A percentile compares a stretch with the other conserved stretches of the same genome.
Evolutionary conservation across 306 rosid genomes (phyloP).

Genomic region (Rosa persica): DNA sequence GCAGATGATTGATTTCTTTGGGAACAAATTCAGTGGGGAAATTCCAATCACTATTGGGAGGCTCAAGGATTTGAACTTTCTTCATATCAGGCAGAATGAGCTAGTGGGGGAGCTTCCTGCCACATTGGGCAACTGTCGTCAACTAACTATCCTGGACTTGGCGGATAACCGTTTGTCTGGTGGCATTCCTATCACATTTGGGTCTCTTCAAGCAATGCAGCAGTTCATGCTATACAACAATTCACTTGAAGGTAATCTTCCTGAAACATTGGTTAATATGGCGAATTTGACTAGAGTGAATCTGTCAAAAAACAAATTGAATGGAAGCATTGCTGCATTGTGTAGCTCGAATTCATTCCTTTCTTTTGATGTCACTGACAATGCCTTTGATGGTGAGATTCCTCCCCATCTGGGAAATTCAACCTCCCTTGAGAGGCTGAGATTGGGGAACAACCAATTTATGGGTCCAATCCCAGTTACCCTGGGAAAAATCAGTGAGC

Average conservation of each 20-base stretch:
- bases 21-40: slow-evolving; percentile 66
- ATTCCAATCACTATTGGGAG: slow-evolving; percentile 80
- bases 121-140: slow-evolving; percentile 69
- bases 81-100: slow-evolving; percentile 87
- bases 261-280: slow-evolving; percentile 52
- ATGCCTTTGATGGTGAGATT: slow-evolving; percentile 65
- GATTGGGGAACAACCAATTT: slow-evolving; percentile 70
- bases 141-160: slow-evolving; percentile 66
- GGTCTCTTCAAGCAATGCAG: slow-evolving; percentile 52
- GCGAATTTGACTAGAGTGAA: slow-evolving; percentile 80
- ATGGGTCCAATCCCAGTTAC: slow-evolving; percentile 73
- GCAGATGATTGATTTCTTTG: slow-evolving; percentile 83
- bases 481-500: slow-evolving; percentile 53
- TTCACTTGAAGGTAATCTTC: slow-evolving; percentile 89
- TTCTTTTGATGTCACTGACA: slow-evolving; percentile 76
- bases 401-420: slow-evolving; percentile 73
- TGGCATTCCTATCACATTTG: slow-evolving; percentile 66
- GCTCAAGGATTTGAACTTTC: slow-evolving; percentile 65
- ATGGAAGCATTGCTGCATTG: slow-evolving; percentile 70
- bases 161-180: slow-evolving; percentile 83
- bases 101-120: slow-evolving; percentile 84
- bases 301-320: slow-evolving; percentile 69
- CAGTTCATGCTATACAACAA: slow-evolving; percentile 92
- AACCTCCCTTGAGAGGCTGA: slow-evolving; percentile 63
- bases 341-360: slow-evolving; percentile 63